Conservation (phyloP, 805 yeast species). For the Komagataella pseudopastoris region DNA sequence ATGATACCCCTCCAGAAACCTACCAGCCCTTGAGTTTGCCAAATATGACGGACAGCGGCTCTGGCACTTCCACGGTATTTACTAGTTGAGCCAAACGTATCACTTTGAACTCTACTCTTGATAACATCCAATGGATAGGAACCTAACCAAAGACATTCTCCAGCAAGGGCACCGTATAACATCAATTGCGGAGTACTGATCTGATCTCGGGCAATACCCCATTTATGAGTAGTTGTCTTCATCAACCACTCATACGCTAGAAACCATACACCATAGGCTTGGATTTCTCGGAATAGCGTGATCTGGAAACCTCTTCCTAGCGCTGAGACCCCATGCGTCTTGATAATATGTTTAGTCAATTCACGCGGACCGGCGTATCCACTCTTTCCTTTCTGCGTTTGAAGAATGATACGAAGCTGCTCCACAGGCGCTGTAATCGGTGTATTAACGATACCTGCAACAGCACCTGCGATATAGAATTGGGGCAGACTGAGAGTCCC, state of each 20-base stretch:
- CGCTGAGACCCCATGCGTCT: slow-evolving; percentile 30
- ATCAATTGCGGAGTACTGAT: slow-evolving; percentile 43
- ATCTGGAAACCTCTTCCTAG: slow-evolving; percentile 41
- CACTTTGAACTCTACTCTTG: slow-evolving; percentile 81
- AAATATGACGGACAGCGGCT: slow-evolving; percentile 24
- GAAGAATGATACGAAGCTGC: slow-evolving; percentile 49
- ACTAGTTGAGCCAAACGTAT: slow-evolving; percentile 29
- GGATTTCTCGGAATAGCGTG: slow-evolving; percentile 47
- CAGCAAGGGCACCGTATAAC: slow-evolving; percentile 53
- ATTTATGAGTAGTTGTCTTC: slow-evolving; percentile 18
- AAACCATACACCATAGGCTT: slow-evolving; percentile 70
- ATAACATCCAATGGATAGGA: slow-evolving; percentile 85
- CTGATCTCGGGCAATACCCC: slow-evolving; percentile 27
- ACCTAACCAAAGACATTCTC: slow-evolving; percentile 78
- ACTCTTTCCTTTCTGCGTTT: slow-evolving; percentile 28
- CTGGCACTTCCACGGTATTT: slow-evolving; percentile 26
- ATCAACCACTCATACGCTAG: slow-evolving; percentile 48
- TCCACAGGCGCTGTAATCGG: slow-evolving; percentile 55
- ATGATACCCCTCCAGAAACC: slow-evolving; percentile 55
- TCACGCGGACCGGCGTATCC: slow-evolving; percentile 27
- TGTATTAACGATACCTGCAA: slow-evolving; percentile 53
- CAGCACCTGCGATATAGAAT: slow-evolving; percentile 48
- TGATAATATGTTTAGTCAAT: slow-evolving; percentile 28
- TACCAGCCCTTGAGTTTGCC: slow-evolving; percentile 25
- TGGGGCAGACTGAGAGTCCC: slow-evolving; percentile 34